These are phyloP conservation scores for Breviolum minutum DNA, from an alignment of 73 alveolate genomes.

Conservation along the genomic window DNA sequence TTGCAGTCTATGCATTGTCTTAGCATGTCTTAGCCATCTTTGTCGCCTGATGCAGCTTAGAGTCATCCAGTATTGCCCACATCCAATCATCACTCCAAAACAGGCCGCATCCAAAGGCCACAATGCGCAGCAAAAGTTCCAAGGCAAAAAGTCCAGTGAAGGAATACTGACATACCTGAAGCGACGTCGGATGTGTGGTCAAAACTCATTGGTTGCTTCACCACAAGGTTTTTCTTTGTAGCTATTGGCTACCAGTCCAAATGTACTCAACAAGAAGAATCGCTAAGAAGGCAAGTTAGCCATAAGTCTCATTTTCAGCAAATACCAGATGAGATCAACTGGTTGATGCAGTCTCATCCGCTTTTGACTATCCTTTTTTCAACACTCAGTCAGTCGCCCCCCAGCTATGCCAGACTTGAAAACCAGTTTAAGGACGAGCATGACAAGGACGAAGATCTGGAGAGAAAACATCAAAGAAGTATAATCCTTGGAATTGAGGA, in stretches of 20 bases:
- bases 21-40: too few relatives aligned
- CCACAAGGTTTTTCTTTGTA: neutral
- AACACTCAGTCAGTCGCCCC: too few relatives aligned
- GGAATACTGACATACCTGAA: neutral
- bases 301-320: neutral
- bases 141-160: conserved; percentile 9
- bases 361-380: too few relatives aligned
- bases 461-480: too few relatives aligned
- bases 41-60: neutral
- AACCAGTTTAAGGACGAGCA: too few relatives aligned
- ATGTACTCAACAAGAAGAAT: neutral
- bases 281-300: neutral
- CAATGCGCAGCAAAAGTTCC: neutral
- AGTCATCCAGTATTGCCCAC: neutral
- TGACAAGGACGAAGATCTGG: too few relatives aligned
- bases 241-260: neutral
- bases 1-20: too few relatives aligned
- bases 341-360: too few relatives aligned
- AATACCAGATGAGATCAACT: neutral
- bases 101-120: neutral
- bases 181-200: neutral
- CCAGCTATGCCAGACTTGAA: too few relatives aligned
- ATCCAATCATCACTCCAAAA: conserved; percentile 7
- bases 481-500: too few relatives aligned
- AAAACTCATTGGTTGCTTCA: neutral